Evolutionary conservation across 768 basidiomycete genomes (phyloP), one percentile per base, ranked within the genome.

Genomic region (Tremella yokohamensis): DNA sequence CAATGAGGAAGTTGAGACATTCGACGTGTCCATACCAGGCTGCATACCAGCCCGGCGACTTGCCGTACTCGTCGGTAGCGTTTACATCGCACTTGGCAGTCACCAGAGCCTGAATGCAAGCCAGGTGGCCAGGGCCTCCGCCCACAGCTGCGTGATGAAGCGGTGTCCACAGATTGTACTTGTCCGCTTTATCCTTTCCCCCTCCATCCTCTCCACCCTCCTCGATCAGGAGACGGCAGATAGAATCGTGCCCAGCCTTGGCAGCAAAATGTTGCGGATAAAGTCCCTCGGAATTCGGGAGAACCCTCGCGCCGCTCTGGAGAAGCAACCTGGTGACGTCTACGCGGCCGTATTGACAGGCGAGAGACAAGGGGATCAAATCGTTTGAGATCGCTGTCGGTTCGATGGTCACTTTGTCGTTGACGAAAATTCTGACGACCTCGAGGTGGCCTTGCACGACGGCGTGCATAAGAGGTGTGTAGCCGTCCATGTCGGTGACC

Each of bases 141-240:
- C 90, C 87, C 38, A 90, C 86, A 4, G 92, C 87, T 2, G 96
- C 91, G 76, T 98, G 93, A 71, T 93, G 91, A 44, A 98, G 81
- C 22, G 96, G 96, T 7, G 93, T 98, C 91, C 94, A 97, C 74
- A 96, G 90, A 72, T 94, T 88, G 76, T 94, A 98, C 77, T 93
- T 98, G 81, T 99, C 96, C 1, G 87, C 76, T 90, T 90, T 85
- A 86, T 90, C 39, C 85, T 90, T 49, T 84, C 76, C 78, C 25
- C 77, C 77, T 2, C 72, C 75, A 29, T 70, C 72, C 6, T 69
- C 49, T 37, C 77, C 86, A 40, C 84, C 84, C 26, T 80, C 80
- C 3, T 76, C 66, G 44, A 91, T 79, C 34, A 99, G 83, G 7
- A 90, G 76, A 57, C 78, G 81, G 74, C 93, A 94, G 18, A 96